phyloP scores from a whole-genome alignment of 257 asterid genomes.

The Echites panduratus region DNA sequence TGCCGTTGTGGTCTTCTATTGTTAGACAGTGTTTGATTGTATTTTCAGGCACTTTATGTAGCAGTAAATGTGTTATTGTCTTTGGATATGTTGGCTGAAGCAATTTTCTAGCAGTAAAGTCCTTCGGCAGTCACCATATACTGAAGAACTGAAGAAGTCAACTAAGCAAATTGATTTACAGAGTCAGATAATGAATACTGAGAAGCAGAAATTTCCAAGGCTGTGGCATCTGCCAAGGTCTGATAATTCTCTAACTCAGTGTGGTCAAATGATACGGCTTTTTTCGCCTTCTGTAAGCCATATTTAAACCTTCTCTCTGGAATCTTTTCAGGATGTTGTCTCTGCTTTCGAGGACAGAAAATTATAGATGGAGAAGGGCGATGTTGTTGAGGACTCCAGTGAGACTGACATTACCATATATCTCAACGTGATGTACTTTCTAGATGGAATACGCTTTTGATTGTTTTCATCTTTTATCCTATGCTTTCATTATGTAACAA shows the following conservation, averaged over 20 bases:
- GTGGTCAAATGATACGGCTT: constrained; percentile 6
- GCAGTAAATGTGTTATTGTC: constrained; percentile 77
- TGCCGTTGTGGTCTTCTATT: background rate
- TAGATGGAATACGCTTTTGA: background rate
- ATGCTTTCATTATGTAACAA: too few species aligned
- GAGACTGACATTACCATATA: constrained; percentile 75
- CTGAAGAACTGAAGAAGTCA: constrained; percentile 61
- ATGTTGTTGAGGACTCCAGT: constrained; percentile 86
- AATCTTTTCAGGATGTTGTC: constrained; percentile 43
- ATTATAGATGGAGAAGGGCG: constrained; percentile 68
- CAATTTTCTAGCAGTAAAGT: constrained; percentile 62
- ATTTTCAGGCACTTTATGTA: constrained; percentile 59
- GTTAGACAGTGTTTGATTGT: constrained; percentile 4
- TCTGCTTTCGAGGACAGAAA: constrained; percentile 66
- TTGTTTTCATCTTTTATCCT: background rate
- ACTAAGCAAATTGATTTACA: constrained; percentile 46
- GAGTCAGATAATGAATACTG: too few species aligned
- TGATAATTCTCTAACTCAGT: constrained; percentile 11
- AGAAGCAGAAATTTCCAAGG: constrained; percentile 49
- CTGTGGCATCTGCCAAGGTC: too few species aligned
- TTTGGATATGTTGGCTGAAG: constrained; percentile 67
- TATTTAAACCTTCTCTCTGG: constrained; percentile 22
- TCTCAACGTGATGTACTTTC: constrained; percentile 82
- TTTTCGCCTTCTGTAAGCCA: background rate
- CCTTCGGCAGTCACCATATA: constrained; percentile 61